Evolutionary conservation across 2,329 filamentous ascomycete species (phyloP), one percentile per base, ranked within the genome.

Genomic region (Sporothrix brasiliensis): DNA sequence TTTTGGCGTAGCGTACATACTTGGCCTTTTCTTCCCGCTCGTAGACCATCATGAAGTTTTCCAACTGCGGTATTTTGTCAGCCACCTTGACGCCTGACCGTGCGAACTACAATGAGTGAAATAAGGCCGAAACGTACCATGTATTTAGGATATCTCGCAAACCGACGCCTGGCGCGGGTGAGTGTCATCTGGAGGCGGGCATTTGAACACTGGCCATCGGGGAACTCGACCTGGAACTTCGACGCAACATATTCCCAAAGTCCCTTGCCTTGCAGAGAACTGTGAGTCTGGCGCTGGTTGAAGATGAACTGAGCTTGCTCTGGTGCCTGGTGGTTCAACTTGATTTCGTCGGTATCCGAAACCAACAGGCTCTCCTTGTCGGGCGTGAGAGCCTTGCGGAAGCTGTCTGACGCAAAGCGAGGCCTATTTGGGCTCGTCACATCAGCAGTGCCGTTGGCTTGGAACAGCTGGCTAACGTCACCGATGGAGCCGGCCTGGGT

Each of bases 21-120:
- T 65, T 65, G 44, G 4, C n/a, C 44, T 65, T 65, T 44, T 65
- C 61, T 21, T 65, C n/a, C 24, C 13, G 16, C 44, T 65, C 61
- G 41, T 65, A 65, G 9, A 34, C 13, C 13, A 14, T 21, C 7
- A 65, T 10, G 13, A 65, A 49, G 10, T 47, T 24, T 6, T 49
- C 61, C 5, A 65, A 27, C 41, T 65, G 21, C 11, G 21, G 4
- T 1, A 9, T 11, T 44, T 24, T 27, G 44, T 65, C n/a, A 50
- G 61, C 16, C 21, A 19, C 10, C 30, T 34, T 13, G 41, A 44
- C 41, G 41, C 10, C 44, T 13, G 10, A 44, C 41, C 6, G 9
- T 13, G 27, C 4, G 14, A 44, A 30, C 9, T 0, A n/a, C 24
- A 50, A 16, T 9, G 9, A 13, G 14, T 11, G 2, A 19, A 3